Percentiles rank a stretch among this genome's conserved stretches.
These are phyloP conservation scores for Metschnikowia koreensis DNA, from an alignment of 805 yeast genomes.

Conservation along the genomic window DNA sequence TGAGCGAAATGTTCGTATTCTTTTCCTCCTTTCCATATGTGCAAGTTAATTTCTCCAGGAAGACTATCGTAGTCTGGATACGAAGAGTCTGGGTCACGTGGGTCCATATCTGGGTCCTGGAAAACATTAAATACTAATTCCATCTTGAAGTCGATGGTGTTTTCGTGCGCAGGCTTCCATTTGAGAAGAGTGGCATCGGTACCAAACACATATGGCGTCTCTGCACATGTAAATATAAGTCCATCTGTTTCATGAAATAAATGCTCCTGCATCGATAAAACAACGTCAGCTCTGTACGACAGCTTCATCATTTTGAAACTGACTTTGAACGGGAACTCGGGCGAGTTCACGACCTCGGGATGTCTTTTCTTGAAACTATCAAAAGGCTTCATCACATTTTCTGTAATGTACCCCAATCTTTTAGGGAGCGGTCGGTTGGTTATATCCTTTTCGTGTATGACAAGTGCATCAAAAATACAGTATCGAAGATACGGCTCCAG, in stretches of 20 bases:
- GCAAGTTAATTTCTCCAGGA: slow-evolving; percentile 61
- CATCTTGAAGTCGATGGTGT: slow-evolving; percentile 85
- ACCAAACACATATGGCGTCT: slow-evolving; percentile 81
- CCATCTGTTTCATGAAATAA: slow-evolving; percentile 93
- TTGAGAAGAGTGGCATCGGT: slow-evolving; percentile 84
- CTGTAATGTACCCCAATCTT: slow-evolving; percentile 82
- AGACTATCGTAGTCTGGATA: slow-evolving; percentile 79
- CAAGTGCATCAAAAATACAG: slow-evolving; percentile 87
- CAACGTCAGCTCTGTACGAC: slow-evolving; percentile 72
- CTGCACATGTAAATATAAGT: slow-evolving; percentile 86
- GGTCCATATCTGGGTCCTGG: slow-evolving; percentile 63
- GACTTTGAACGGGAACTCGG: slow-evolving; percentile 76
- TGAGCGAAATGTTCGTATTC: slow-evolving; percentile 66
- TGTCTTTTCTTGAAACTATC: slow-evolving; percentile 61
- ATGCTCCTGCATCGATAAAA: slow-evolving; percentile 66
- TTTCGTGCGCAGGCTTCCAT: slow-evolving; percentile 98
- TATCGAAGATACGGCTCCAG: slow-evolving; percentile 56
- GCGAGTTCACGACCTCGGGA: slow-evolving; percentile 67
- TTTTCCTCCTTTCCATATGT: slow-evolving; percentile 73
- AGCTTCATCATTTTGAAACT: slow-evolving; percentile 86
- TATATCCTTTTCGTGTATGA: slow-evolving; percentile 72
- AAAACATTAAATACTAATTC: slow-evolving; percentile 56
- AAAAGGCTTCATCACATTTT: slow-evolving; percentile 79
- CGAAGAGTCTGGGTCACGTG: slow-evolving; percentile 65
- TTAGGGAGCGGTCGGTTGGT: slow-evolving; percentile 72